Evolutionary conservation across 352 stramenopile species (phyloP), one percentile per base, ranked within the genome.

Genomic region (Peronospora destructor): DNA sequence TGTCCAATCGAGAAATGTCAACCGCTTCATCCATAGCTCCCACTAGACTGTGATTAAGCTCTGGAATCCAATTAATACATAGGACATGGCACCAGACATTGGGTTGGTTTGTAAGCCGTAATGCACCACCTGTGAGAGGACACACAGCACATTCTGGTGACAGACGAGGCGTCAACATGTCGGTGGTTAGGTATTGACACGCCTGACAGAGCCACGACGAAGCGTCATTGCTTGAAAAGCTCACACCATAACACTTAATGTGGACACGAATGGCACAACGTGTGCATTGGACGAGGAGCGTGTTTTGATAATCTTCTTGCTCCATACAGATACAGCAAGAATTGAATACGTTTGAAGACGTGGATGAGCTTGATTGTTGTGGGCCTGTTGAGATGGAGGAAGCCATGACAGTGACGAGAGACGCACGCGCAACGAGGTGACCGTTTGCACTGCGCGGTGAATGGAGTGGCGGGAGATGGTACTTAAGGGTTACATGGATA

Each of bases 1-100:
- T 60, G 36, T 93, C 75, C 17, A 94, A 53, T 30, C 72, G 49
- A 7, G 70, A 60, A 33, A 91, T 80, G 33, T 91, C 59, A 25
- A 93, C 71, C 12, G 56, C 47, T 50, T 90, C 60, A 50, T 88
- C 69, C 62, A 86, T 61, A 29, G 61, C 51, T 14, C 75, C 79
- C 0, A 60, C 47, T 10, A 85, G 56, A 17, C 74, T 86, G 53
- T 88, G 76, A 41, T 66, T 85, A 26, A 95, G 78, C 63, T 95
- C 85, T 2, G 85, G 85, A 35, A 94, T 82, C 85, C 85, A 95
- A 42, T 87, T 80, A 34, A 85, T 62, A 38, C 85, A 95, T 45
- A 91, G 60, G 23, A 94, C 71, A 59, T 95, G 85, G 34, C 72
- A 75, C 83, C 85, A 91, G 6, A 86, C 67, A 48, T 70, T 64